These are phyloP conservation scores for Bromus sterilis DNA, from an alignment of 176 grass and related monocot species.

Conservation along the genomic window DNA sequence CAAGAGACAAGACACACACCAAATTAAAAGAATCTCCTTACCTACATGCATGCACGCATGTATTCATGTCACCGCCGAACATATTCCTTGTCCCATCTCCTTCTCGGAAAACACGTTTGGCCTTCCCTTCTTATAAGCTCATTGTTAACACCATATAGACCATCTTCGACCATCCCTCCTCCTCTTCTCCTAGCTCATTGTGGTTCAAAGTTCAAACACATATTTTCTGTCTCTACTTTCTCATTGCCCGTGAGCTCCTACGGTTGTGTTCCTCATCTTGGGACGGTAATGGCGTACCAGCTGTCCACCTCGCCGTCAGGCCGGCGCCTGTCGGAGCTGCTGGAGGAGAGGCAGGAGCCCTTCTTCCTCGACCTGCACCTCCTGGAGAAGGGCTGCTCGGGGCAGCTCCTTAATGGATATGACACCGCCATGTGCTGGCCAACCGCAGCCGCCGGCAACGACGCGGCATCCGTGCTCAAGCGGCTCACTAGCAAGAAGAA, in stretches of 20 bases:
- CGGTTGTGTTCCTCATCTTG: background rate
- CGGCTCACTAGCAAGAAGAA: slow-evolving; percentile 37
- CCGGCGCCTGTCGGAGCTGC: slow-evolving; percentile 66
- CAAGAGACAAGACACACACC: background rate
- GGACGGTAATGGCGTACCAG: slow-evolving; percentile 28
- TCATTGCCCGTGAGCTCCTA: background rate
- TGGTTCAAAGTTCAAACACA: background rate
- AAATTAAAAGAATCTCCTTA: slow-evolving; percentile 20
- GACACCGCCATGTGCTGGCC: slow-evolving; percentile 63
- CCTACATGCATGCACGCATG: slow-evolving; percentile 29
- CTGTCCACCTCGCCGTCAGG: slow-evolving; percentile 37
- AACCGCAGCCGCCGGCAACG: background rate
- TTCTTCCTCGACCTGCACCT: slow-evolving; percentile 80
- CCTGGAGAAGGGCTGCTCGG: slow-evolving; percentile 62
- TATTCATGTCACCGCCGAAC: slow-evolving; percentile 9
- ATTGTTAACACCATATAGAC: no score
- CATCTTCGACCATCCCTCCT: no score
- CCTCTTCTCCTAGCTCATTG: background rate
- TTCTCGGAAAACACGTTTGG: background rate
- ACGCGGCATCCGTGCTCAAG: slow-evolving; percentile 15
- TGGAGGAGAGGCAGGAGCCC: slow-evolving; percentile 86
- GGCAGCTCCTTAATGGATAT: slow-evolving; percentile 40
- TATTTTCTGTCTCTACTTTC: background rate
- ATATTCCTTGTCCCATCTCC: slow-evolving; percentile 20
- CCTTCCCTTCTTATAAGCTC: slow-evolving; percentile 22